Evolutionary conservation across 108 stramenopile species (phyloP), one percentile per base, ranked within the genome.

Genomic region (Nitzschia putrida): DNA sequence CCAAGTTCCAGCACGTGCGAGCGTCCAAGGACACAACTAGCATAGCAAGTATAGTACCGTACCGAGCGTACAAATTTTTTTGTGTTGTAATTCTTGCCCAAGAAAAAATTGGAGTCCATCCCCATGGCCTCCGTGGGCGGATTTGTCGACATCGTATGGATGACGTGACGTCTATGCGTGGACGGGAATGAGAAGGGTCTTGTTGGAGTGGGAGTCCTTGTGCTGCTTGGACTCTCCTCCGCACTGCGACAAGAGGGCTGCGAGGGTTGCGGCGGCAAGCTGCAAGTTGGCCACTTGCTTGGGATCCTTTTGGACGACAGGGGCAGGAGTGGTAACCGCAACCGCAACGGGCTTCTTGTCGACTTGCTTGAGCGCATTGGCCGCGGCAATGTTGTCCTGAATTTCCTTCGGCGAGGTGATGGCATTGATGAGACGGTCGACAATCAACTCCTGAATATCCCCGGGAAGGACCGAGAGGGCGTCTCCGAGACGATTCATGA

Each of bases 371-470:
- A 74, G 41, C 11, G 68, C 70, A 12, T 53, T n/a, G 51, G 66
- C 42, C 37, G 70, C 69, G 7, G 60, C 18, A 41, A 74, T 52
- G 51, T 69, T 45, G 52, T 74, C 61, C 75, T 79, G 50, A 45
- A 85, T 53, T 71, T 81, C 73, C 65, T 71, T 74, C 20, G 73
- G 72, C 38, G 66, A 52, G n/a, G 75, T 73, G 56, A 94, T 91
- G 16, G 89, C 79, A 45, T 78, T 71, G 57, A 94, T 85, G 26
- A 94, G 67, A 34, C 90, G 86, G 61, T 90, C 79, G 21, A 90
- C 87, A 59, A 94, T 83, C 72, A 89, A 71, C 67, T 89, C 88
- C 63, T 94, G 93, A 53, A 94, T 80, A 0, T 88, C 85, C 52
- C 77, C 76, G 9, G 93, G 93, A 25, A 94, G 63, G 0, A 86